Evolutionary conservation across 1,284 basidiomycete genomes (phyloP), one percentile per base, ranked within the genome.

Genomic region (Coniferiporia weirii): DNA sequence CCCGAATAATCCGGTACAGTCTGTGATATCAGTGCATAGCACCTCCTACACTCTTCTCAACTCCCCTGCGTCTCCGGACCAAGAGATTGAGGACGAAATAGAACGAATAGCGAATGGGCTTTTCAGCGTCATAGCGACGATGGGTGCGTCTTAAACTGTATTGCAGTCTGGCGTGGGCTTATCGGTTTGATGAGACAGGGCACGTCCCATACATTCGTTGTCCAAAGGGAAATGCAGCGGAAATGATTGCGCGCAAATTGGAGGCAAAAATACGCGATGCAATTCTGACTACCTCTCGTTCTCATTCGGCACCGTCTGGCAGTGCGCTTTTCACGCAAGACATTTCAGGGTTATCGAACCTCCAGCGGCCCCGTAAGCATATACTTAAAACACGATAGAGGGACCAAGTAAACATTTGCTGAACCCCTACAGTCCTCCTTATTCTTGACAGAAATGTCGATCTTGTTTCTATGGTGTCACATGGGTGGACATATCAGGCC

Each of bases 401-500:
- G 15, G n/a, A 35, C 43, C 44, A 50, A 27, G 27, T 27, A 27
- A 49, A 44, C 19, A 56, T 47, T 48, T 47, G 60, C 34, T 59
- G 15, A n/a, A 61, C 59, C 47, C 45, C 43, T 52, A 0, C 67
- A 95, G 93, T 99, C 44, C 79, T 99, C 6, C 85, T 98, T 52
- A 86, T 99, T 50, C 78, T 99, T 57, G 97, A 99, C 70, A 84
- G 97, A 35, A 99, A 98, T 67, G 80, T 99, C 53, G 97, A 99
- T 70, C 79, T 99, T 13, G 90, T 96, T 0, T 92, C 97, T 3
- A 94, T 97, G 82, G 74, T 99, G 13, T 91, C 93, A 1, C 97
- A 99, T 70, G 95, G 95, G 1, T 99, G 97, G 97, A 99, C 97
- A 34, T 99, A 99, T 69, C 97, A 99, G 74, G 95, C 97, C 0